Evolutionary conservation across 192 early-diverging fungal genomes (phyloP).

Genomic region (Coemansia sp.): DNA sequence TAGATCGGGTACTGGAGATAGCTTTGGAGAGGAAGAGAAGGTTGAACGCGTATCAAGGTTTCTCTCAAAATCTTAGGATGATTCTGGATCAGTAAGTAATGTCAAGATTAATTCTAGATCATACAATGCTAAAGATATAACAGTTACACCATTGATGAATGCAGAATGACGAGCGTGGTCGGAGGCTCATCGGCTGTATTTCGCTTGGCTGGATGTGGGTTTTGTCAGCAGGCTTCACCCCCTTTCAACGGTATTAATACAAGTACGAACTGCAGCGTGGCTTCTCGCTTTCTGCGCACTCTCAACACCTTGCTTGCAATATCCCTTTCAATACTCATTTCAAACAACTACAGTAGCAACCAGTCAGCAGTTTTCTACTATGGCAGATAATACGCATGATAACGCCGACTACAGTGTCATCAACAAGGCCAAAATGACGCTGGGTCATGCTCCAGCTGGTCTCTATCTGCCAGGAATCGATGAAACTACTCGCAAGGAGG

Average conservation of each 20-base stretch:
- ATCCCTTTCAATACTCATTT: not conserved
- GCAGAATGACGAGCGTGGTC: not conserved
- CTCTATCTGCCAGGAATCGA: slow-evolving; percentile 54
- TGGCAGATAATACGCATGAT: slow-evolving; percentile 10
- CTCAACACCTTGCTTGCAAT: not conserved
- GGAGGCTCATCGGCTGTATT: not conserved
- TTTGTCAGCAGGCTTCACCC: not conserved
- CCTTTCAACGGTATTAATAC: not conserved
- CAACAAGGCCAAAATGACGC: slow-evolving; percentile 27
- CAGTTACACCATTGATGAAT: not conserved
- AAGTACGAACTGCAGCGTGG: not conserved
- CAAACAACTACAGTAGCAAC: not conserved
- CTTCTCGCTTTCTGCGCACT: not conserved
- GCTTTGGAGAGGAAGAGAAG: not conserved
- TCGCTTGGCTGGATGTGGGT: not conserved
- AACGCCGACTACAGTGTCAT: slow-evolving; percentile 38
- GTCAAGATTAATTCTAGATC: not conserved
- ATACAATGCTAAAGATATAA: too few species aligned
- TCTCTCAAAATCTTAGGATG: not conserved
- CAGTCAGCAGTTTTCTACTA: slow-evolving; percentile 15
- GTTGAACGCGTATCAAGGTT: not conserved
- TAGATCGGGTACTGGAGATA: not conserved
- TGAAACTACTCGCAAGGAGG: slow-evolving; percentile 30
- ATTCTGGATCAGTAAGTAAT: not conserved
- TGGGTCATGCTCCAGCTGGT: slow-evolving; percentile 19